These are phyloP conservation scores for Leccinellum albellum DNA, from an alignment of 768 basidiomycete species.

Conservation along the genomic window DNA sequence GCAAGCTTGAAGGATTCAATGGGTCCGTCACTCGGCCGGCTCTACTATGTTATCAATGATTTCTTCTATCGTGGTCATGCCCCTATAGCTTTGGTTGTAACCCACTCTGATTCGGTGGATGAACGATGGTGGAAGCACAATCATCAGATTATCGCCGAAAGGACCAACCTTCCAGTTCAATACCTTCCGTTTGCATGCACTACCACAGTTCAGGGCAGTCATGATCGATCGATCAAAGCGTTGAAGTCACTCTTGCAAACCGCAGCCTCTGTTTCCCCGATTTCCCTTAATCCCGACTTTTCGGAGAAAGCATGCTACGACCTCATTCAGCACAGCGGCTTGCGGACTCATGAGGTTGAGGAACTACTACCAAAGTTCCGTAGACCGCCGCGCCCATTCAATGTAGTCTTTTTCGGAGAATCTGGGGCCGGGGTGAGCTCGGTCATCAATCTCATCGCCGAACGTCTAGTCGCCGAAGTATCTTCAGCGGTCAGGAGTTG, in stretches of 20 bases:
- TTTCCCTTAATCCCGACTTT: neutral
- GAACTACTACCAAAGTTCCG: neutral
- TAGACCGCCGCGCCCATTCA: constrained; percentile 3
- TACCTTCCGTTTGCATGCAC: neutral
- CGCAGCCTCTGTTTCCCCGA: neutral
- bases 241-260: neutral
- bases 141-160: constrained; percentile 9
- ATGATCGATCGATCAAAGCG: neutral
- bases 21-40: constrained; percentile 22
- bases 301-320: neutral
- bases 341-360: neutral
- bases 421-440: constrained; percentile 28
- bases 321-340: neutral
- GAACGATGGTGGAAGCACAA: constrained; percentile 34
- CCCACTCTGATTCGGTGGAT: constrained; percentile 27
- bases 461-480: neutral
- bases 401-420: constrained; percentile 37
- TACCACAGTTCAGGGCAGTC: neutral
- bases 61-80: constrained; percentile 33
- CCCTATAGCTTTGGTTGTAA: constrained; percentile 34
- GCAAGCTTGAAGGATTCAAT: constrained; percentile 31
- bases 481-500: neutral
- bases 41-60: constrained; percentile 33
- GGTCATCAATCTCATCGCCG: constrained; percentile 8
- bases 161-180: neutral